Conservation (phyloP, 495 filamentous ascomycete genomes). For the Amniculicola lignicola region DNA sequence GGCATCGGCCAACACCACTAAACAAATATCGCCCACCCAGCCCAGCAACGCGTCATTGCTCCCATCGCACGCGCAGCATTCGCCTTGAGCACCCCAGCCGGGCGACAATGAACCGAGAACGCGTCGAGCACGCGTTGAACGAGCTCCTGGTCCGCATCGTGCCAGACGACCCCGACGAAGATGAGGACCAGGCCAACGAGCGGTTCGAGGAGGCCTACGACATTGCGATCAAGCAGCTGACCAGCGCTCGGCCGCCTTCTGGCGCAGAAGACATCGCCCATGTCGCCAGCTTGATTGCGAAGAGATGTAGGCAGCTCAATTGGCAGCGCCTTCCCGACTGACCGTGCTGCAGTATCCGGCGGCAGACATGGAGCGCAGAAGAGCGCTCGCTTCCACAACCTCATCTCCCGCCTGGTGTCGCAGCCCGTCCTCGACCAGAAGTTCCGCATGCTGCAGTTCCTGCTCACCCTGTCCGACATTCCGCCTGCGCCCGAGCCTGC, state of each 20-base stretch:
- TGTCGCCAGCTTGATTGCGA: conserved; percentile 86
- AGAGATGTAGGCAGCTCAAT: conserved; percentile 50
- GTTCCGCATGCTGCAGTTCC: conserved; percentile 91
- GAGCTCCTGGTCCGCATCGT: conserved; percentile 43
- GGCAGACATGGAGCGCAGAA: conserved; percentile 75
- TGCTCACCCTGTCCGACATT: conserved; percentile 70
- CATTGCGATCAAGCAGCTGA: conserved; percentile 33
- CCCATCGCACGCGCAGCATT: too few relatives aligned
- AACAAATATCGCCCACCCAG: too few relatives aligned
- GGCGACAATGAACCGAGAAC: conserved; percentile 39
- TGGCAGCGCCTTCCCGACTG: conserved; percentile 1
- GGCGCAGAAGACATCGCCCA: conserved; percentile 72
- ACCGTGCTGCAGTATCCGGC: conserved; percentile 55
- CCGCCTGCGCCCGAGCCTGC: conserved; percentile 21
- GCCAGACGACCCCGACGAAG: conserved; percentile 39
- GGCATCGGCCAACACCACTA: too few relatives aligned
- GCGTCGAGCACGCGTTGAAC: conserved; percentile 44
- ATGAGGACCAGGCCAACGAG: conserved; percentile 40
- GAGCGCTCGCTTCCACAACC: conserved; percentile 80
- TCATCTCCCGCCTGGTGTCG: conserved; percentile 81
- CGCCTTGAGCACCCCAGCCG: too few relatives aligned
- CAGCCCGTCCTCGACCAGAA: conserved; percentile 91
- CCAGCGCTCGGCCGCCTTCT: conserved; percentile 34
- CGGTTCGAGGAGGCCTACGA: conserved; percentile 43
- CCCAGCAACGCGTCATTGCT: too few relatives aligned